phyloP scores from a whole-genome alignment of 1,284 basidiomycete genomes.

The Naganishia sp. region DNA sequence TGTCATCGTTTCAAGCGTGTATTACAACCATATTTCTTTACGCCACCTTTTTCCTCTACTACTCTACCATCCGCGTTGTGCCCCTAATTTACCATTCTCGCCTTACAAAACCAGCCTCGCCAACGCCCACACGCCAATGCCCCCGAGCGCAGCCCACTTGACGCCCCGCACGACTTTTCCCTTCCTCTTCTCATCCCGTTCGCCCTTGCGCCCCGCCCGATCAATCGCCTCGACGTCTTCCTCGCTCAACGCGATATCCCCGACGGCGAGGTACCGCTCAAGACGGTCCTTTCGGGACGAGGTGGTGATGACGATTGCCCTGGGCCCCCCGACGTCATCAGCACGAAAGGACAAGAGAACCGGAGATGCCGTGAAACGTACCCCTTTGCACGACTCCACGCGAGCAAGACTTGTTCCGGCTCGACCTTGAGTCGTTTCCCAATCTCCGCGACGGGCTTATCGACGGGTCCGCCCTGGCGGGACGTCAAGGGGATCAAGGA shows the following conservation, averaged over 20 bases:
- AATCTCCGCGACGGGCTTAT: slow-evolving; percentile 63
- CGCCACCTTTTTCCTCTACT: too few relatives aligned
- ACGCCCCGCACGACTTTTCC: background rate
- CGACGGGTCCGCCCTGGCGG: slow-evolving; percentile 66
- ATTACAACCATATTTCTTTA: too few relatives aligned
- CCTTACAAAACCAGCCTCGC: slow-evolving; percentile 10
- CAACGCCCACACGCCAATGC: slow-evolving; percentile 11
- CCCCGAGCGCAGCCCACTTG: slow-evolving; percentile 4
- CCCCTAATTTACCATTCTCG: too few relatives aligned
- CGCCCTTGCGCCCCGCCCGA: slow-evolving; percentile 46
- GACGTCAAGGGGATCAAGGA: slow-evolving; percentile 65
- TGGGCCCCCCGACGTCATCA: slow-evolving; percentile 14
- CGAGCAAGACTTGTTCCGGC: slow-evolving; percentile 67
- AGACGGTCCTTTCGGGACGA: slow-evolving; percentile 66
- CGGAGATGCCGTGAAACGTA: slow-evolving; percentile 29
- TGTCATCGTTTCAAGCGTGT: too few relatives aligned
- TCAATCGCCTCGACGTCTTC: slow-evolving; percentile 53
- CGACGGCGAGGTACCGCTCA: slow-evolving; percentile 66
- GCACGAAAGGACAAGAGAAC: background rate
- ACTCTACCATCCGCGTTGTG: too few relatives aligned
- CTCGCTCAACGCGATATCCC: slow-evolving; percentile 50
- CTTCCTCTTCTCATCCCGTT: slow-evolving; percentile 32
- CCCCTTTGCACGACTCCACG: slow-evolving; percentile 49
- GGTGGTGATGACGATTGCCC: slow-evolving; percentile 62
- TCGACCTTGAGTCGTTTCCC: slow-evolving; percentile 62